Evolutionary conservation across 1,139 yeast genomes (phyloP), one percentile per base, ranked within the genome.

Genomic region (Diutina sp.): DNA sequence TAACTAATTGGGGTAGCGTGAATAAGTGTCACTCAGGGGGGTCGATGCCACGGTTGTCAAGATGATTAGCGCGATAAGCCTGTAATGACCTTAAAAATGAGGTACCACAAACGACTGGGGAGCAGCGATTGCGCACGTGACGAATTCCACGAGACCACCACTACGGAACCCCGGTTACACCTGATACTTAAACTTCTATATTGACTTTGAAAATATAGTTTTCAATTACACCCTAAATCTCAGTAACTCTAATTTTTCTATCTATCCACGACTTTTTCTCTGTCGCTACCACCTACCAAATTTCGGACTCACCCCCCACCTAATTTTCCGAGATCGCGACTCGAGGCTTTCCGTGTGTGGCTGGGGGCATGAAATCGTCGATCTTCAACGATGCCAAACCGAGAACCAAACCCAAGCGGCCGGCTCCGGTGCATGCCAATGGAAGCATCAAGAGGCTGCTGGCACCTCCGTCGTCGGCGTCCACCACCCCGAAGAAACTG

Each of bases 281-380:
- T 21, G 25, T 21, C 25, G 25, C 25, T 21, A 21, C 25, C 25
- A 21, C 25, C 25, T 21, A 21, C 25, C 25, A 21, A 2, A 21
- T 21, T 21, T 21, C 25, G 25, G 25, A 21, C 25, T 21, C 18
- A n/a, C 41, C 32, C 35, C 29, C 38, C 32, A 14, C 8, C 12
- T 18, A 72, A 72, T 44, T 73, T 73, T 59, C 57, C 51, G 28
- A 21, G 16, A 14, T 46, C 28, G 51, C 51, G 16, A 12, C 16
- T 11, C 21, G 12, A 9, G 14, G 14, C 51, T 9, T 11, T 11
- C 14, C 41, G 41, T 35, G 14, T 35, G 41, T 35, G 41, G 41
- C 41, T 35, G 41, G 41, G 41, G 41, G 41, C n/a, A 51, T 38
- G 54, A 51, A 51, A n/a, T 38, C 46, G 45, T 51, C 54, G 5